Evolutionary conservation across 225 moss, liverwort and hornwort genomes (phyloP).

Genomic region (Pseudoscleropodium purum): DNA sequence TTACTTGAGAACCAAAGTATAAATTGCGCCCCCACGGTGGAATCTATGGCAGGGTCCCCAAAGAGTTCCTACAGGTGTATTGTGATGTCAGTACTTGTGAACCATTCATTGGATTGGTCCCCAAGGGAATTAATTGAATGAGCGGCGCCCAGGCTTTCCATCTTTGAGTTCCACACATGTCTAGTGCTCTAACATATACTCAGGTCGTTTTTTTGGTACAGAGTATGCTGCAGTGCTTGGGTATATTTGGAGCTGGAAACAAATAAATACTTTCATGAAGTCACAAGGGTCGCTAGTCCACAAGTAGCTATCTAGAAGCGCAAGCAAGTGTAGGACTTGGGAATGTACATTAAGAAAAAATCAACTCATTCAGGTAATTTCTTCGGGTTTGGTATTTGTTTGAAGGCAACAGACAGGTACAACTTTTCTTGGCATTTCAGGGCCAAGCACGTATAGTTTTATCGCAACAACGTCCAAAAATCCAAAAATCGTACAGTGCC

Average conservation of each 20-base stretch:
- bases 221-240: background rate
- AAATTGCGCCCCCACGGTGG: background rate
- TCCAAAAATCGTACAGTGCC: background rate
- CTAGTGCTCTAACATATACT: background rate
- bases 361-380: background rate
- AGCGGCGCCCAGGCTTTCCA: background rate
- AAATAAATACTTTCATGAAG: background rate
- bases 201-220: background rate
- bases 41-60: background rate
- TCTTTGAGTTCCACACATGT: background rate
- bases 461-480: background rate
- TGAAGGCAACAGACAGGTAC: background rate
- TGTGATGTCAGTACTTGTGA: background rate
- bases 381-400: background rate
- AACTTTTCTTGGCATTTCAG: background rate
- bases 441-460: too few species aligned
- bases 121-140: background rate
- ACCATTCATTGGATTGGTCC: background rate
- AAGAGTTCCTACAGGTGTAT: background rate
- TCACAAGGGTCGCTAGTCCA: background rate
- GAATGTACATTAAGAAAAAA: background rate
- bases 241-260: background rate
- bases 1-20: background rate
- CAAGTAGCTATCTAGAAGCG: background rate
- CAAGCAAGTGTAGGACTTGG: background rate